Percentiles rank a stretch among this genome's conserved stretches.
phyloP scores from a whole-genome alignment of 139 green algal genomes.

The Auxenochlorella protothecoides region DNA sequence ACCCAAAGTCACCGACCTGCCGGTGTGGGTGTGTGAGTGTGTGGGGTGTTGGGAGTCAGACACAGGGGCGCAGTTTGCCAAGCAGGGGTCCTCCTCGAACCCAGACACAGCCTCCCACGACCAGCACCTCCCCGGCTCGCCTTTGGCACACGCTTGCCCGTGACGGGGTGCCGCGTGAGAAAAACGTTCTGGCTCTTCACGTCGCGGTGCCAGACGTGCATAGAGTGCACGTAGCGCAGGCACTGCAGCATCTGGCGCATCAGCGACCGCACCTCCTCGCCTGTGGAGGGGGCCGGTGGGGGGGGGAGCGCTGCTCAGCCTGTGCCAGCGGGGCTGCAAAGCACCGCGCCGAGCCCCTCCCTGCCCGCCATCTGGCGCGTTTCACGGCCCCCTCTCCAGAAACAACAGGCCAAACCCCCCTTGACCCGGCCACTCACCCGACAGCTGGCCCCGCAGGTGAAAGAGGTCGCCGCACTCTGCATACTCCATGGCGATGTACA shows the following conservation, averaged over 20 bases:
- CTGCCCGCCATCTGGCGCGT: no score
- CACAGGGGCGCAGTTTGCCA: neutral
- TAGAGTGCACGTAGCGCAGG: conserved; percentile 65
- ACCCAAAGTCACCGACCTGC: conserved; percentile 77
- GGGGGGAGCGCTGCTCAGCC: neutral
- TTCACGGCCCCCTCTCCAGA: no score
- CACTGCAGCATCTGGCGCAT: conserved; percentile 61
- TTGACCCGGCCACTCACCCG: neutral
- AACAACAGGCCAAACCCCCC: neutral
- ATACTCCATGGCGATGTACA: conserved; percentile 79
- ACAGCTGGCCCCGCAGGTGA: conserved; percentile 33
- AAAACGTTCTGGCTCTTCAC: conserved; percentile 86
- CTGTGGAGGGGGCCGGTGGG: conserved; percentile 7
- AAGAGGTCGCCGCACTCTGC: conserved; percentile 55
- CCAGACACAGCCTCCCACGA: neutral
- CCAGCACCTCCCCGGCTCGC: conserved; percentile 5
- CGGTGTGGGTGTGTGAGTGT: neutral
- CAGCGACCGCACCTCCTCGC: conserved; percentile 52
- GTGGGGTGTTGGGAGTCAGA: neutral
- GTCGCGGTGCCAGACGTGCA: conserved; percentile 77
- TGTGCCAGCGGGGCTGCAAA: neutral
- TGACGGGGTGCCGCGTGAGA: conserved; percentile 21
- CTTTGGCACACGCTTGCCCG: conserved; percentile 54
- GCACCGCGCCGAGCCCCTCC: no score
- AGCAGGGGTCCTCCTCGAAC: neutral